Base-by-base conservation (phyloP, 2,329 filamentous ascomycete species). In the Calonectria hongkongensis region DNA sequence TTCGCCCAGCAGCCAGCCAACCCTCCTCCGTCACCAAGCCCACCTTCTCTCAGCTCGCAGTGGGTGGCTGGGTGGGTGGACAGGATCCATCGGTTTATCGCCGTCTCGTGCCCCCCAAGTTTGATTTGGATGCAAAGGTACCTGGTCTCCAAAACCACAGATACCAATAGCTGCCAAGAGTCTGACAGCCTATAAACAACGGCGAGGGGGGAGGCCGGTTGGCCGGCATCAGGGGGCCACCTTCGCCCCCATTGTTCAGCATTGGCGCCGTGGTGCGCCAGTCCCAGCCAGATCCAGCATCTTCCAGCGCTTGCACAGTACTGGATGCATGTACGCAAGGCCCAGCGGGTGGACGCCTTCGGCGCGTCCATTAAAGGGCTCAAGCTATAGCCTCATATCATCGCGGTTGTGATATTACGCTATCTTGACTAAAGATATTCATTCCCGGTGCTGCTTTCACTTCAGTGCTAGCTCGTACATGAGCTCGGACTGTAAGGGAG, bases 71-170 rank as follows among this genome's bases (percentile, higher is more conserved):
- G 58, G 63, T 41, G 43, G 51, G 33, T 45, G 64, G 56, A 28
- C 45, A 50, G 56, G 56, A 68, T 68, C 45, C 54, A 60, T 60
- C 33, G n/a, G 64, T 68, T 71, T 64, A 65, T 68, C 70, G 70
- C 50, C 50, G 69, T 67, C 69, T 67, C 68, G 64, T 71, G 68
- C 63, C 27, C 69, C 56, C 56, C 58, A 47, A 56, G 25, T 47
- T 66, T 51, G 69, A 48, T 25, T 47, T 50, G 50, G 68, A 66
- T 54, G 63, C 65, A 72, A 72, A 72, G 70, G 70, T 65, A 33
- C 70, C 70, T 68, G 12, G 56, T 28, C 54, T 39, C 43, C 45
- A 30, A 54, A 50, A 63, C 21, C n/a, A 43, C 47, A 66, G 48
- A 45, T 43, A 30, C 66, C 62, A 39, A 60, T 60, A 60, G 33